Evolutionary conservation across 352 stramenopile species (phyloP).

Genomic region (Phytopythium montanum): DNA sequence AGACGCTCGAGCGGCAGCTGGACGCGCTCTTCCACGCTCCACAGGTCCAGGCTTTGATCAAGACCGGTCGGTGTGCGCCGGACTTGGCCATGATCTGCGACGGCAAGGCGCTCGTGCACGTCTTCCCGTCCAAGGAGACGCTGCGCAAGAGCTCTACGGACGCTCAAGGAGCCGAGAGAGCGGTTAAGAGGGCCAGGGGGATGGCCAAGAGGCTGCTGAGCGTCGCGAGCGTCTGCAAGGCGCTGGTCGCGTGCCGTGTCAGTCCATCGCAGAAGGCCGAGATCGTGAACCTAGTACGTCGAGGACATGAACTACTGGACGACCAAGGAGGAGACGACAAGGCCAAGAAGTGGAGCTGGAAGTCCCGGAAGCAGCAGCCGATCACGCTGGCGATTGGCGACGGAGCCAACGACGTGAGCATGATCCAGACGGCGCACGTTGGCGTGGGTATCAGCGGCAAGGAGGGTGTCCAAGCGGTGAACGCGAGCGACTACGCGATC

Average conservation of each 20-base stretch:
- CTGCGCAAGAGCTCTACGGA: conserved; percentile 27
- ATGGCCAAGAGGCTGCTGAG: conserved; percentile 45
- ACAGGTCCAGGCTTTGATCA: conserved; percentile 42
- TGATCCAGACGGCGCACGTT: conserved; percentile 98
- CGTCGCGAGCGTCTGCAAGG: conserved; percentile 58
- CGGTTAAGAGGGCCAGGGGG: conserved; percentile 18
- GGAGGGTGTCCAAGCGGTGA: conserved; percentile 97
- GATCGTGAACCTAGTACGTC: conserved; percentile 66
- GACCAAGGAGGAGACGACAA: neutral
- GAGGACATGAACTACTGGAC: conserved; percentile 15
- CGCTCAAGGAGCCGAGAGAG: neutral
- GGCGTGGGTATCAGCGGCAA: conserved; percentile 97
- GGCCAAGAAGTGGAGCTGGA: conserved; percentile 6
- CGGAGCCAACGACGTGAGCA: conserved; percentile 98
- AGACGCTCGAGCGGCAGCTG: conserved; percentile 40
- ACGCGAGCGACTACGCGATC: conserved; percentile 92
- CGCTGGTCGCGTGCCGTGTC: conserved; percentile 80
- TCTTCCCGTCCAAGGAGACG: conserved; percentile 58
- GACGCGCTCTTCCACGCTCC: conserved; percentile 36
- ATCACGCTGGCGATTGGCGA: conserved; percentile 97
- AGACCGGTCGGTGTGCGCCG: conserved; percentile 24
- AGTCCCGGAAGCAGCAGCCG: conserved; percentile 26
- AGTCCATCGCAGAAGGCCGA: conserved; percentile 83
- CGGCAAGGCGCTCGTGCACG: conserved; percentile 58
- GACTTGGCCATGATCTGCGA: conserved; percentile 66